Evolutionary conservation across 2,329 filamentous ascomycete species (phyloP), one percentile per base, ranked within the genome.

Genomic region (Paecilomyces formosus): DNA sequence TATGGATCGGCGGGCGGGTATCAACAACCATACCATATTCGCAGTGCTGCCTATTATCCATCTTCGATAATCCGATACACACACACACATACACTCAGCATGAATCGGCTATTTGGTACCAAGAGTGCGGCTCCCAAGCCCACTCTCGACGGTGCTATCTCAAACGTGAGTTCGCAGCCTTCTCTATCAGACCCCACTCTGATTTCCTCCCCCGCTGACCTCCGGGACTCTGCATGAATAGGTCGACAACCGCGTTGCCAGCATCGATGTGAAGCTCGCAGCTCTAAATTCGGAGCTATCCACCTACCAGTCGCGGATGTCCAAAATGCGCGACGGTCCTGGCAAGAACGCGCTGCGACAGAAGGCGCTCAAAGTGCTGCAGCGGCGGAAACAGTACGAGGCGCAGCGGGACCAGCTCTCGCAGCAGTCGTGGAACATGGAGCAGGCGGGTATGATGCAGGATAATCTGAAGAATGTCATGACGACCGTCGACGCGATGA

Each of bases 401-500:
- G 82, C 85, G 3, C 92, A 97, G 76, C 90, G 93, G 64, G 92
- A 97, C 69, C 92, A 97, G 77, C 86, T 97, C 57, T 89, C 96
- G 77, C 84, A 88, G 64, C 94, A 99, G 78, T 90, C 90, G 22
- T 97, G 92, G 92, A 97, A 97, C 78, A 97, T 99, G 92, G 92
- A 97, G 78, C 92, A 97, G 77, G 92, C 93, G 2, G 89, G 89
- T 72, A 95, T 92, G 83, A 97, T 97, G 93, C 92, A 96, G 79
- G 93, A 97, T 78, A 97, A 97, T 72, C 84, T 99, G 56, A 94
- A 95, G 75, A 97, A 97, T 75, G 93, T 94, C 63, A 97, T 97
- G 92, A 95, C 92, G 18, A 97, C 94, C 28, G 92, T 97, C 52
- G 93, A 97, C 73, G 92, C 93, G 11, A 93, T 99, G 85, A 95